Percentiles rank a stretch among this genome's conserved stretches.
Evolutionary conservation across 1,284 basidiomycete species (phyloP).

Genomic region (Ustilago nuda): DNA sequence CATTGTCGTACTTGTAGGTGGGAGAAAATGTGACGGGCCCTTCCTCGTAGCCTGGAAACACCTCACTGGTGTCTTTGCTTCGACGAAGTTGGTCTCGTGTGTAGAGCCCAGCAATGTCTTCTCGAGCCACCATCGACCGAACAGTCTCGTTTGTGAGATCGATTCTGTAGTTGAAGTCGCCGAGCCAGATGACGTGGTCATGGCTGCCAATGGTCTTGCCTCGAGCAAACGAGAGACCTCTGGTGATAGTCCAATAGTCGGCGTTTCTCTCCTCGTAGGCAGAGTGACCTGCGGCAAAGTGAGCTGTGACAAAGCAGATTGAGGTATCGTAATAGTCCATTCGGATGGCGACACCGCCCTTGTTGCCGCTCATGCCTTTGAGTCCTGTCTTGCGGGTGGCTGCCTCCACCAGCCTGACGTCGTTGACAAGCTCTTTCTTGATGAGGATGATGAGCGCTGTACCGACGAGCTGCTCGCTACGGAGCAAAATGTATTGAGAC

Average conservation of each 20-base stretch:
- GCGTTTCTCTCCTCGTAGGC: slow-evolving; percentile 91
- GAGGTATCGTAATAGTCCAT: slow-evolving; percentile 89
- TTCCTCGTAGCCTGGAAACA: slow-evolving; percentile 87
- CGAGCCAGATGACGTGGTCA: slow-evolving; percentile 89
- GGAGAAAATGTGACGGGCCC: slow-evolving; percentile 87
- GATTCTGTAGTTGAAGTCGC: slow-evolving; percentile 94
- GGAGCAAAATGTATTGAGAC: slow-evolving; percentile 83
- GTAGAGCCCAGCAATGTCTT: slow-evolving; percentile 80
- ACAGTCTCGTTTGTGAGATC: slow-evolving; percentile 85
- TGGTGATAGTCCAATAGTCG: slow-evolving; percentile 88
- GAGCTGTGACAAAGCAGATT: slow-evolving; percentile 94
- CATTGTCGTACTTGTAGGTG: slow-evolving; percentile 85
- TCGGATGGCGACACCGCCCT: slow-evolving; percentile 85
- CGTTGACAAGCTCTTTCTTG: slow-evolving; percentile 79
- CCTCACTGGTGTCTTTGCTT: slow-evolving; percentile 65
- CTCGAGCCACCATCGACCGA: slow-evolving; percentile 70
- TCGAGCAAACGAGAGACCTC: slow-evolving; percentile 84
- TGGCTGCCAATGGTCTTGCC: slow-evolving; percentile 90
- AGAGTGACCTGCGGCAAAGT: slow-evolving; percentile 90
- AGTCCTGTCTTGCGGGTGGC: slow-evolving; percentile 95
- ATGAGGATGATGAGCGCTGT: slow-evolving; percentile 90
- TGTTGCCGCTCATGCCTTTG: slow-evolving; percentile 96
- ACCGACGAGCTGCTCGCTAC: slow-evolving; percentile 95
- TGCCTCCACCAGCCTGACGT: slow-evolving; percentile 90
- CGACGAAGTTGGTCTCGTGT: slow-evolving; percentile 75